Conservation (phyloP, 1,139 yeast genomes). For the Pneumocystis oryctolagi region DNA sequence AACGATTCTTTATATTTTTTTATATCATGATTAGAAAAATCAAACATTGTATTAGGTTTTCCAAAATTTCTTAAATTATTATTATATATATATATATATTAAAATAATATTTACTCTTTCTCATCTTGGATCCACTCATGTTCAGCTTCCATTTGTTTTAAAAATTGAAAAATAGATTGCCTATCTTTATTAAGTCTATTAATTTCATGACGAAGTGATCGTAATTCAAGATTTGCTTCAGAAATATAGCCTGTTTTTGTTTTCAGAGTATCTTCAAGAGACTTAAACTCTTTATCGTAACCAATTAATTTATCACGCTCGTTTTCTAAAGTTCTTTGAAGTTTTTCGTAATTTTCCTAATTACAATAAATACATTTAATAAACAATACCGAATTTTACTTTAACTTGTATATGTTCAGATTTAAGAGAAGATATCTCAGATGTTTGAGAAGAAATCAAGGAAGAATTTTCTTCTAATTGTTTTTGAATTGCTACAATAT, state of each 20-base stretch:
- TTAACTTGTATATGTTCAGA: slow-evolving; percentile 6
- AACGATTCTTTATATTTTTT: slow-evolving; percentile 48
- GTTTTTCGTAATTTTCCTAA: slow-evolving; percentile 8
- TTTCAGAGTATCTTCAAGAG: slow-evolving; percentile 39
- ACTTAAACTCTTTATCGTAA: slow-evolving; percentile 62
- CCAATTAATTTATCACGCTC: slow-evolving; percentile 55
- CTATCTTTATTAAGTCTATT: slow-evolving; percentile 40
- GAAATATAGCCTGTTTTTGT: slow-evolving; percentile 38
- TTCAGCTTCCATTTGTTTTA: slow-evolving; percentile 39
- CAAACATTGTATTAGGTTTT: slow-evolving; percentile 25
- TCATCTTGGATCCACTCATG: slow-evolving; percentile 64
- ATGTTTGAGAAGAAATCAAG: not conserved
- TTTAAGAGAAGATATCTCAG: slow-evolving; percentile 9
- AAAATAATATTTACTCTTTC: slow-evolving; percentile 37
- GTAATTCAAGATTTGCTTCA: slow-evolving; percentile 40
- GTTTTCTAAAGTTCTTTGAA: slow-evolving; percentile 33
- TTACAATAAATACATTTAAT: slow-evolving; percentile 6
- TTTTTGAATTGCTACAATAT: slow-evolving; percentile 30
- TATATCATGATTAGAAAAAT: slow-evolving; percentile 40
- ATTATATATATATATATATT: slow-evolving; percentile 17
- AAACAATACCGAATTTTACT: slow-evolving; percentile 10
- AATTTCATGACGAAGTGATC: slow-evolving; percentile 48
- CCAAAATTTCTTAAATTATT: slow-evolving; percentile 22
- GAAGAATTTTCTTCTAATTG: slow-evolving; percentile 10
- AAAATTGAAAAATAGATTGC: slow-evolving; percentile 28